Percentiles rank a stretch among this genome's conserved stretches.
Evolutionary conservation across 176 grass and related monocot genomes (phyloP).

Genomic region (Oryza glaberrima): DNA sequence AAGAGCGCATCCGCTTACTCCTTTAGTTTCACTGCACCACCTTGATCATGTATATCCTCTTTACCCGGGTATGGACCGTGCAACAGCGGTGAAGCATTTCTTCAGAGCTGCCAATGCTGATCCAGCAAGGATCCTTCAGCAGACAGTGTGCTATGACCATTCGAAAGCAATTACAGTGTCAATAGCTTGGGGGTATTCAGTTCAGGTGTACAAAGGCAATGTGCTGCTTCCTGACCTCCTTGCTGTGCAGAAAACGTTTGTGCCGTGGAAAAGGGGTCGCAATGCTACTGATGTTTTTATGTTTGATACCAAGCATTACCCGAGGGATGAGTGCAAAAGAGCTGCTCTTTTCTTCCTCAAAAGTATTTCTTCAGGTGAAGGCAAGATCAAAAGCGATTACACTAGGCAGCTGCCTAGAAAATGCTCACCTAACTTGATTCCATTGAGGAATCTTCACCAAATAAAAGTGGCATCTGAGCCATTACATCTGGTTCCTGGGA

Average conservation of each 20-base stretch:
- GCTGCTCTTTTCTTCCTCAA: constrained; percentile 70
- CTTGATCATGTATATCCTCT: constrained; percentile 72
- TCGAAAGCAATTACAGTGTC: constrained; percentile 59
- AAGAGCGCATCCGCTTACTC: constrained; percentile 71
- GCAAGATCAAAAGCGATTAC: constrained; percentile 64
- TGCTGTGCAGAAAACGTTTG: constrained; percentile 77
- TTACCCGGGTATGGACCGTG: constrained; percentile 72
- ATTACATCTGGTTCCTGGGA: constrained; percentile 48
- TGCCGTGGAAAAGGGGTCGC: constrained; percentile 63
- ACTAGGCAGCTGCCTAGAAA: constrained; percentile 54
- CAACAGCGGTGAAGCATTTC: constrained; percentile 59
- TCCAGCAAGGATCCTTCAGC: constrained; percentile 81
- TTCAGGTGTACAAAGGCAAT: constrained; percentile 79
- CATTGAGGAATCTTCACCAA: constrained; percentile 47
- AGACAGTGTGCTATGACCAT: constrained; percentile 85
- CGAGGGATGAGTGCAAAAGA: constrained; percentile 71
- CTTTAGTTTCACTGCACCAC: constrained; percentile 90
- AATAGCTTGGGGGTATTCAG: constrained; percentile 80
- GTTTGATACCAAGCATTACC: constrained; percentile 70
- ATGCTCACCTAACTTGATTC: constrained; percentile 51
- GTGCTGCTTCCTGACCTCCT: constrained; percentile 72
- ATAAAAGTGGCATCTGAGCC: constrained; percentile 58
- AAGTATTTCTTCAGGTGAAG: constrained; percentile 40
- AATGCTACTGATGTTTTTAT: constrained; percentile 64
- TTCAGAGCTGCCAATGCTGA: constrained; percentile 59